phyloP scores from a whole-genome alignment of 2,329 filamentous ascomycete species.

The Triangularia verruculosa region DNA sequence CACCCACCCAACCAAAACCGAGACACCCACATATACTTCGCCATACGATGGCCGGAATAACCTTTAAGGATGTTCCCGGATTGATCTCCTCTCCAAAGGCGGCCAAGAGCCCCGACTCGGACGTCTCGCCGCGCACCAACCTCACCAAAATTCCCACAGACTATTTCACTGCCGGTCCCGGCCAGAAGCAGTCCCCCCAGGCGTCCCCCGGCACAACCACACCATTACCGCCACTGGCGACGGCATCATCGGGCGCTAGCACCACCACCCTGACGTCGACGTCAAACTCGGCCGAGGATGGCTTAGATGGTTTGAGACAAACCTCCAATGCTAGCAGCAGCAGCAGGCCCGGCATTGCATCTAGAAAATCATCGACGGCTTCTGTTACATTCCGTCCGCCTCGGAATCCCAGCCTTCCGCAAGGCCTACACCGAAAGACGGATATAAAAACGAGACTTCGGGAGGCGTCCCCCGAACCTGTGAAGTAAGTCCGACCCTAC shows the following conservation, averaged over 20 bases:
- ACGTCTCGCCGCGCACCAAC: conserved; percentile 43
- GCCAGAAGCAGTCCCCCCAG: conserved; percentile 1
- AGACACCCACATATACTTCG: conserved; percentile 3
- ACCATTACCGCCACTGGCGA: conserved; percentile 9
- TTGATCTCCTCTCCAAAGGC: conserved; percentile 15
- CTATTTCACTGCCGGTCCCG: conserved; percentile 28
- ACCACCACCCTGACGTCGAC: conserved; percentile 26
- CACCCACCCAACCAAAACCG: conserved; percentile 1
- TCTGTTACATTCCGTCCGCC: conserved; percentile 48
- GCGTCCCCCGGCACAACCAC: not conserved
- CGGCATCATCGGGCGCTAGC: conserved; percentile 24
- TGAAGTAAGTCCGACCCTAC: conserved; percentile 41
- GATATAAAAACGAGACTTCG: conserved; percentile 40
- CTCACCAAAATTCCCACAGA: conserved; percentile 23
- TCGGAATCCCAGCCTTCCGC: conserved; percentile 45
- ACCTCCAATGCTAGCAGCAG: conserved; percentile 36
- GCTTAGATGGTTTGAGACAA: conserved; percentile 20
- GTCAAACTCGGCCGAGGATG: conserved; percentile 21
- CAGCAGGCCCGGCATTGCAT: conserved; percentile 34
- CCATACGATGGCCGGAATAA: conserved; percentile 24
- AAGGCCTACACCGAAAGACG: conserved; percentile 46
- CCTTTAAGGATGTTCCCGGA: conserved; percentile 21
- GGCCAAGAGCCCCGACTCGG: conserved; percentile 38
- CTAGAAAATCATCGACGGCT: conserved; percentile 46
- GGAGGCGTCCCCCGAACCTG: conserved; percentile 47